Evolutionary conservation across 495 filamentous ascomycete species (phyloP).

Genomic region (Talaromyces wortmannii): DNA sequence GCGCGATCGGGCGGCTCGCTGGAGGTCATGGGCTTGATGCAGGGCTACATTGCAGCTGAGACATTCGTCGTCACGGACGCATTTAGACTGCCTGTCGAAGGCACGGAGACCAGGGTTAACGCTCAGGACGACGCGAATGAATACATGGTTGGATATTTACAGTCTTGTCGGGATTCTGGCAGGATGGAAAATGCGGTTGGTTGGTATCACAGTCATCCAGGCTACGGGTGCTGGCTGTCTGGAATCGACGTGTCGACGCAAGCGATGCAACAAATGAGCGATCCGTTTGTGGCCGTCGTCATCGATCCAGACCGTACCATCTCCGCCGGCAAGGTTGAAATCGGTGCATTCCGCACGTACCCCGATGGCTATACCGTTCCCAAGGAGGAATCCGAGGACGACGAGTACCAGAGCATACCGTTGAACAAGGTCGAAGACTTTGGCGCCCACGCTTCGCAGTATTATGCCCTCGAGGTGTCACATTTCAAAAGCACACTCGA

Average conservation of each 20-base stretch:
- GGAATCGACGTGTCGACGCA: slow-evolving; percentile 95
- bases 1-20: slow-evolving; percentile 85
- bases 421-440: slow-evolving; percentile 92
- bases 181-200: slow-evolving; percentile 89
- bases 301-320: slow-evolving; percentile 97
- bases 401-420: slow-evolving; percentile 69
- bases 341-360: slow-evolving; percentile 92
- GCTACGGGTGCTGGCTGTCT: slow-evolving; percentile 96
- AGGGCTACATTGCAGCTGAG: slow-evolving; percentile 75
- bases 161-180: slow-evolving; percentile 63
- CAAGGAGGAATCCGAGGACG: slow-evolving; percentile 36
- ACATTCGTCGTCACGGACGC: slow-evolving; percentile 93
- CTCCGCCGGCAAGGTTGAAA: slow-evolving; percentile 90
- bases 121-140: slow-evolving; percentile 93
- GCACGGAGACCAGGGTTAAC: slow-evolving; percentile 96
- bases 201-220: slow-evolving; percentile 98
- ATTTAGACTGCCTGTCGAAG: slow-evolving; percentile 91
- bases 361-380: slow-evolving; percentile 64
- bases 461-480: slow-evolving; percentile 85
- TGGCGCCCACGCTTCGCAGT: slow-evolving; percentile 81
- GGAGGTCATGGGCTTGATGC: slow-evolving; percentile 98
- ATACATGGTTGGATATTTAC: slow-evolving; percentile 85
- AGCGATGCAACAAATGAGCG: slow-evolving; percentile 74
- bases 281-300: slow-evolving; percentile 93
- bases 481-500: slow-evolving; percentile 93